Conservation (phyloP, 257 asterid species). For the Ehretia macrophylla region DNA sequence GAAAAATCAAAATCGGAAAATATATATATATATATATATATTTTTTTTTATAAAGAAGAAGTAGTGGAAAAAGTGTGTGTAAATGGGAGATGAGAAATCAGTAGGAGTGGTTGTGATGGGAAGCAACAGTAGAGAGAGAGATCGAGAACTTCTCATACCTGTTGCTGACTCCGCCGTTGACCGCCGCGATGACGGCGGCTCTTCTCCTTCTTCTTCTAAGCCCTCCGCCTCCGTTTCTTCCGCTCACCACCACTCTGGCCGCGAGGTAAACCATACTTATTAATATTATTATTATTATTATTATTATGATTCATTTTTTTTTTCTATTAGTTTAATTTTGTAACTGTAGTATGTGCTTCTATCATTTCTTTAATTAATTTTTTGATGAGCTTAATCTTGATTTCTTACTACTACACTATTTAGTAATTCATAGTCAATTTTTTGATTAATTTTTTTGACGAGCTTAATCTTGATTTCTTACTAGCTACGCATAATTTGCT, state of each 20-base stretch:
- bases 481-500: too few species aligned
- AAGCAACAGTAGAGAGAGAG: slow-evolving; percentile 55
- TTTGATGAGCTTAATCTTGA: too few species aligned
- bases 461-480: too few species aligned
- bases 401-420: too few species aligned
- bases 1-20: too few species aligned
- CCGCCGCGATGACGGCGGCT: slow-evolving; percentile 32
- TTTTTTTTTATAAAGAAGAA: neutral
- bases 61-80: slow-evolving; percentile 7
- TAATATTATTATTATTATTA: too few species aligned
- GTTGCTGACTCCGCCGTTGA: slow-evolving; percentile 62
- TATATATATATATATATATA: neutral
- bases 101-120: slow-evolving; percentile 42
- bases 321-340: neutral
- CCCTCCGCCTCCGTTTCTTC: slow-evolving; percentile 59
- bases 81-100: slow-evolving; percentile 82
- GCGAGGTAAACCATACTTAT: slow-evolving; percentile 49
- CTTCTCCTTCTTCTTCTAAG: slow-evolving; percentile 26
- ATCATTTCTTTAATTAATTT: too few species aligned
- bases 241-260: slow-evolving; percentile 61
- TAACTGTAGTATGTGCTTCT: too few species aligned
- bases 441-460: too few species aligned
- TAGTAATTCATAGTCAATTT: too few species aligned
- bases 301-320: too few species aligned
- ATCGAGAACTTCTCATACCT: slow-evolving; percentile 93